Evolutionary conservation across 2,329 filamentous ascomycete genomes (phyloP).

Genomic region (Stenocarpella maydis): DNA sequence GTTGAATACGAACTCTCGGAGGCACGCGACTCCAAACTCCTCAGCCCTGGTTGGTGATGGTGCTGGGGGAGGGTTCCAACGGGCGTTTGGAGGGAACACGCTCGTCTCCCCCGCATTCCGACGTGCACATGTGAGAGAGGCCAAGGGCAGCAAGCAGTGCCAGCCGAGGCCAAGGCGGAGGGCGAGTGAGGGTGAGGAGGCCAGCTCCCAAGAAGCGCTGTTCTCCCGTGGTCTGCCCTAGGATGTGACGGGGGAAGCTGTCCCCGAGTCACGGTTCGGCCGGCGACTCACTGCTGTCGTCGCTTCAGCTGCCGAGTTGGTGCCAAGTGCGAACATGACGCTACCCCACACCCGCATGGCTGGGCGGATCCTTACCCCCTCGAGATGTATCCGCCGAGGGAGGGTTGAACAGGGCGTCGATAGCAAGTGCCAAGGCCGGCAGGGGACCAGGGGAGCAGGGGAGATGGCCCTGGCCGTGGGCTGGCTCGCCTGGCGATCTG

Average conservation of each 20-base stretch:
- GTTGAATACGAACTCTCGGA: neutral
- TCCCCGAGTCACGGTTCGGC: neutral
- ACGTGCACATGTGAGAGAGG: constrained; percentile 18
- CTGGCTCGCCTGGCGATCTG: constrained; percentile 3
- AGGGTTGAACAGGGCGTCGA: neutral
- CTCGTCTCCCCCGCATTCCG: neutral
- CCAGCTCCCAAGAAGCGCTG: neutral
- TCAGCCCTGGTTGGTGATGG: neutral
- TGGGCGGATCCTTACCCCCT: neutral
- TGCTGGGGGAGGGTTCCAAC: no score
- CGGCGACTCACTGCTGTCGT: neutral
- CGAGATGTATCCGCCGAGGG: constrained; percentile 1
- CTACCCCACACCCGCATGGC: constrained; percentile 4
- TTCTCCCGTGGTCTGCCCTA: neutral
- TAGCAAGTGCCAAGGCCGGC: constrained; percentile 10
- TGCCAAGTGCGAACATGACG: constrained; percentile 14
- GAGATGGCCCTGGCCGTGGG: neutral
- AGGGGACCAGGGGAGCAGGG: constrained; percentile 27
- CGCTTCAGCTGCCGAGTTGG: constrained; percentile 25
- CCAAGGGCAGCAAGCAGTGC: neutral
- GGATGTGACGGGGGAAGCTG: constrained; percentile 6
- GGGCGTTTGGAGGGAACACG: neutral
- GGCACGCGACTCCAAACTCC: constrained; percentile 17
- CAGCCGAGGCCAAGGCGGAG: constrained; percentile 17
- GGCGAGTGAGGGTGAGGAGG: no score